phyloP scores from a whole-genome alignment of 768 basidiomycete genomes.

The Mycena chlorophos region DNA sequence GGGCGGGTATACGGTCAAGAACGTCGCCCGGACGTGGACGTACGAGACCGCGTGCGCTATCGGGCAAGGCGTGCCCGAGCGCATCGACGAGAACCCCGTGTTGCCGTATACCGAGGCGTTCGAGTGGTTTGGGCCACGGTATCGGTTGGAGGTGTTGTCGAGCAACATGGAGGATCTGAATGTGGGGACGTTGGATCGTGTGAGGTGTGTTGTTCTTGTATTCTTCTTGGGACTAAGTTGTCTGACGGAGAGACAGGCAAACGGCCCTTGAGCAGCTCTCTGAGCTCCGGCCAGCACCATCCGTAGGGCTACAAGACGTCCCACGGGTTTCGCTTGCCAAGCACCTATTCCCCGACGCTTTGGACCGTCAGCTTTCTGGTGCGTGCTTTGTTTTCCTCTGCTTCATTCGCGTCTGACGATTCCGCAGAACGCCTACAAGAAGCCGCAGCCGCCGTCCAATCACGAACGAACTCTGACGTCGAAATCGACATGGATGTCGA shows the following conservation, averaged over 20 bases:
- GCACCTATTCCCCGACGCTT: slow-evolving; percentile 60
- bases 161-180: slow-evolving; percentile 98
- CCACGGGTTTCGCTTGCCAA: slow-evolving; percentile 67
- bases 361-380: slow-evolving; percentile 73
- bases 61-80: slow-evolving; percentile 78
- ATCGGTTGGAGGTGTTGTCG: slow-evolving; percentile 84
- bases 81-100: slow-evolving; percentile 72
- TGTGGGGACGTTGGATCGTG: slow-evolving; percentile 71
- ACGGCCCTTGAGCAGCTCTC: slow-evolving; percentile 43
- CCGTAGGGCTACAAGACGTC: slow-evolving; percentile 82
- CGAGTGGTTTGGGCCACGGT: slow-evolving; percentile 97
- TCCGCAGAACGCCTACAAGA: slow-evolving; percentile 65
- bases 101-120: slow-evolving; percentile 89
- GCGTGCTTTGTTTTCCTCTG: slow-evolving; percentile 29
- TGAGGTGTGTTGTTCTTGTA: slow-evolving; percentile 53
- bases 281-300: slow-evolving; percentile 68
- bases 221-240: not conserved
- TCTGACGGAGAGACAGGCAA: slow-evolving; percentile 23
- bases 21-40: slow-evolving; percentile 92
- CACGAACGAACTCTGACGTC: too few species aligned
- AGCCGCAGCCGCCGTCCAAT: slow-evolving; percentile 56
- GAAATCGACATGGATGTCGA: slow-evolving; percentile 28
- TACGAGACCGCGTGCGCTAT: slow-evolving; percentile 95
- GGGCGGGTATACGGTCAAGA: slow-evolving; percentile 96
- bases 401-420: not conserved